phyloP scores from a whole-genome alignment of 116 monocot species.

The Thalassia testudinum region DNA sequence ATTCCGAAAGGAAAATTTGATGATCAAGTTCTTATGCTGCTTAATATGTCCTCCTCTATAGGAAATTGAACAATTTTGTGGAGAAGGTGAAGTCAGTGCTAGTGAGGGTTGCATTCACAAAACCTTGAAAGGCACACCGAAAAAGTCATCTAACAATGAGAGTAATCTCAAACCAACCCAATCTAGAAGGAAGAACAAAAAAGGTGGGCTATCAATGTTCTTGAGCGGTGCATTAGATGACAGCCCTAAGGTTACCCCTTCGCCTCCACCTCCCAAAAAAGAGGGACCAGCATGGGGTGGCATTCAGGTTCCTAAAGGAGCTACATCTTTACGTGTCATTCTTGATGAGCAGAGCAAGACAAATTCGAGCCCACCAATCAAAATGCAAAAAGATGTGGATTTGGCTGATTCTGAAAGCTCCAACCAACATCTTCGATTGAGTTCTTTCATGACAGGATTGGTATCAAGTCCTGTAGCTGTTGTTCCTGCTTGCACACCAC shows the following conservation, averaged over 20 bases:
- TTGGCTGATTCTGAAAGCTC: slow-evolving; percentile 11
- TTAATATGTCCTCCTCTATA: neutral
- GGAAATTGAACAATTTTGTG: slow-evolving; percentile 2
- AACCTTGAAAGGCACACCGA: slow-evolving; percentile 5
- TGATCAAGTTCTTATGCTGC: neutral
- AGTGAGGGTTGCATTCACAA: neutral
- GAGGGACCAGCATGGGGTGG: slow-evolving; percentile 98
- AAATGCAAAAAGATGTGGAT: slow-evolving; percentile 10
- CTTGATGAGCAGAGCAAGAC: slow-evolving; percentile 80
- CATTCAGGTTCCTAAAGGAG: slow-evolving; percentile 36
- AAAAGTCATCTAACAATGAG: slow-evolving; percentile 1
- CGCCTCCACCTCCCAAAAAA: slow-evolving; percentile 44
- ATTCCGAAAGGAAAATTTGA: neutral
- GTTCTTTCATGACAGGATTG: slow-evolving; percentile 30
- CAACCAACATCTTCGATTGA: slow-evolving; percentile 25
- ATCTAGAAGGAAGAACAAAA: slow-evolving; percentile 67
- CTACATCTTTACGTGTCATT: slow-evolving; percentile 70
- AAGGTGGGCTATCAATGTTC: slow-evolving; percentile 94
- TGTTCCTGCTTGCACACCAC: slow-evolving; percentile 8
- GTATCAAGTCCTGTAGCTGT: slow-evolving; percentile 46
- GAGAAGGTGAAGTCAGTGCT: neutral
- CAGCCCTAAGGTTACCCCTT: slow-evolving; percentile 20
- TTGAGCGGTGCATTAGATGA: slow-evolving; percentile 94
- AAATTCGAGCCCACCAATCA: slow-evolving; percentile 8
- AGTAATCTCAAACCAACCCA: slow-evolving; percentile 14